A percentile compares a stretch with the other conserved stretches of the same genome.
These are phyloP conservation scores for Barbatosphaeria neglecta DNA, from an alignment of 495 filamentous ascomycete species.

Conservation along the genomic window DNA sequence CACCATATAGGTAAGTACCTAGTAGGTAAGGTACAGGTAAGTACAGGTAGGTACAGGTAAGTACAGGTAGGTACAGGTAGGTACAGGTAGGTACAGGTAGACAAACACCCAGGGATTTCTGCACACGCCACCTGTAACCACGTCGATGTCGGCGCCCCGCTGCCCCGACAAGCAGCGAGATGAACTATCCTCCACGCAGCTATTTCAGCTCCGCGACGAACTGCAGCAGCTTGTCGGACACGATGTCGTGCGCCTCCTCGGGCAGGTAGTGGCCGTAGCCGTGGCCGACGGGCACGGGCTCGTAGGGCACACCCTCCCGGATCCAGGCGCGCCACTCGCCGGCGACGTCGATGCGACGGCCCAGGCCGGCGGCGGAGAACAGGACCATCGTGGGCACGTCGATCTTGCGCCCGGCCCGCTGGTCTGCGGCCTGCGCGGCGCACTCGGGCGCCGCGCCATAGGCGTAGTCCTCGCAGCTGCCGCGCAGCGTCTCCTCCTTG, in stretches of 20 bases:
- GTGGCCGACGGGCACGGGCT: slow-evolving; percentile 17
- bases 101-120: too few relatives aligned
- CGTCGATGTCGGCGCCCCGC: too few relatives aligned
- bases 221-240: slow-evolving; percentile 14
- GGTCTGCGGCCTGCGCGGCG: slow-evolving; percentile 29
- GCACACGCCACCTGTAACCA: too few relatives aligned
- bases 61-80: too few relatives aligned
- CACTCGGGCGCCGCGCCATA: slow-evolving; percentile 30
- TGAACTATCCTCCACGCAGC: not conserved
- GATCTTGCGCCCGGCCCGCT: slow-evolving; percentile 31
- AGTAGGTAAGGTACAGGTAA: too few relatives aligned
- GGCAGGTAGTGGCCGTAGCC: slow-evolving; percentile 40
- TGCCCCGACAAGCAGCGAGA: too few relatives aligned
- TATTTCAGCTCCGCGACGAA: slow-evolving; percentile 10
- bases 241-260: slow-evolving; percentile 35
- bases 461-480: slow-evolving; percentile 36
- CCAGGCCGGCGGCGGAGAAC: slow-evolving; percentile 32
- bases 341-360: slow-evolving; percentile 28
- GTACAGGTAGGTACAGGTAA: too few relatives aligned
- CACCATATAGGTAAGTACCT: too few relatives aligned
- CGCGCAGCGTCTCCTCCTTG: slow-evolving; percentile 19
- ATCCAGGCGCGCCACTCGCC: slow-evolving; percentile 38
- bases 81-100: too few relatives aligned
- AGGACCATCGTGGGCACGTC: slow-evolving; percentile 24
- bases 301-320: slow-evolving; percentile 14